phyloP scores from a whole-genome alignment of 2,329 filamentous ascomycete genomes.

The Xylaria sp. region DNA sequence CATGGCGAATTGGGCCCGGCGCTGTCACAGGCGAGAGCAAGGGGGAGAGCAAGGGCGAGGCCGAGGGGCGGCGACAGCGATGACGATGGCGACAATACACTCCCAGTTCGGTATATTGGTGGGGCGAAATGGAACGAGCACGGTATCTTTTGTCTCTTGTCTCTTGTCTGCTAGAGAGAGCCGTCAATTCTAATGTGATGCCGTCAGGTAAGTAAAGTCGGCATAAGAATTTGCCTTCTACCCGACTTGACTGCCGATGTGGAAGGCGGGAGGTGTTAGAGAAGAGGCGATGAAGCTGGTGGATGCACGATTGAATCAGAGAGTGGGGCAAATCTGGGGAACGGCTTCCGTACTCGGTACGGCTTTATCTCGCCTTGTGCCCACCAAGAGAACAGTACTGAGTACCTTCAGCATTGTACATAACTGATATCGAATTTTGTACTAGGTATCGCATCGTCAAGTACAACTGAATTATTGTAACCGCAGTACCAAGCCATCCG shows the following conservation, averaged over 20 bases:
- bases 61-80: background rate
- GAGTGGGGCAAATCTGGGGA: constrained; percentile 25
- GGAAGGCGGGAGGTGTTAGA: background rate
- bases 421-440: no score
- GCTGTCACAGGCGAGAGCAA: constrained; percentile 1
- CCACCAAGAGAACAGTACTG: background rate
- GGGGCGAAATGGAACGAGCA: background rate
- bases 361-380: background rate
- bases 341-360: constrained; percentile 13
- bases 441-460: no score
- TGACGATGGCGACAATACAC: background rate
- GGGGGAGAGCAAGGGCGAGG: no score
- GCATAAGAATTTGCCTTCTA: background rate
- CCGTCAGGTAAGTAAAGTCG: background rate
- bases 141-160: background rate
- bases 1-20: constrained; percentile 51
- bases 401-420: background rate
- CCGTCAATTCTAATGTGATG: background rate
- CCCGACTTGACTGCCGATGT: background rate
- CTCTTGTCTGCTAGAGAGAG: background rate
- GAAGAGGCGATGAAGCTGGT: background rate
- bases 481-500: no score
- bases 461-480: no score
- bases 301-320: constrained; percentile 8
- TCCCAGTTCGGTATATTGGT: background rate